Percentiles rank a stretch among this genome's conserved stretches.
These are phyloP conservation scores for Xylaria digitata DNA, from an alignment of 2,329 filamentous ascomycete species.

Conservation along the genomic window DNA sequence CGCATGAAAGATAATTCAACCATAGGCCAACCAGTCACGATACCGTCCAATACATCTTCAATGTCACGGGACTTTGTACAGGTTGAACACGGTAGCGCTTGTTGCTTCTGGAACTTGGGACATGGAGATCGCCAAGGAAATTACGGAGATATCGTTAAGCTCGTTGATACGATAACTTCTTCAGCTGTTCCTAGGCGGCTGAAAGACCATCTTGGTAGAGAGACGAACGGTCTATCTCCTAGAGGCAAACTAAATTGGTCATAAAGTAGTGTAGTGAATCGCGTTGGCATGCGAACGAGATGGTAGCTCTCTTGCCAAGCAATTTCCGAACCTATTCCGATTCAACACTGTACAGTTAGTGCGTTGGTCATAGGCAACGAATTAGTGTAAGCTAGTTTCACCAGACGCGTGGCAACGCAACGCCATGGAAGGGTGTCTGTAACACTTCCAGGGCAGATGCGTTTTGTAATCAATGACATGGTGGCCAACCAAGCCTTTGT, in stretches of 20 bases:
- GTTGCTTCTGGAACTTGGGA: slow-evolving; percentile 13
- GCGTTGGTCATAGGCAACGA: neutral
- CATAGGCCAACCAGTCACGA: slow-evolving; percentile 21
- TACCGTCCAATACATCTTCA: slow-evolving; percentile 6
- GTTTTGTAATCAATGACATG: slow-evolving; percentile 12
- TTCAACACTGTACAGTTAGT: slow-evolving; percentile 10
- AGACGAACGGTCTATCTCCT: neutral
- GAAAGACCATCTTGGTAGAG: slow-evolving; percentile 10
- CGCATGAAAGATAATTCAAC: neutral
- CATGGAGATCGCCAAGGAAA: slow-evolving; percentile 34
- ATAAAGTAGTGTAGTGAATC: neutral
- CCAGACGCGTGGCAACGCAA: slow-evolving; percentile 16
- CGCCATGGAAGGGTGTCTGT: neutral
- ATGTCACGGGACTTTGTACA: slow-evolving; percentile 25
- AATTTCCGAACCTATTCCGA: slow-evolving; percentile 5
- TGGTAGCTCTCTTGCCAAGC: slow-evolving; percentile 6
- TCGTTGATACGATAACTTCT: slow-evolving; percentile 16
- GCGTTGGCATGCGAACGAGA: neutral
- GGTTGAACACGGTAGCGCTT: slow-evolving; percentile 26
- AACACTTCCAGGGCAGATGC: slow-evolving; percentile 7
- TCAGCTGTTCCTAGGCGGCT: slow-evolving; percentile 29
- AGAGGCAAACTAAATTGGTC: slow-evolving; percentile 23
- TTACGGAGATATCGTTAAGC: slow-evolving; percentile 29
- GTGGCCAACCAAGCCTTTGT: slow-evolving; percentile 24
- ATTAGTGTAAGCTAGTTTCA: neutral